These are phyloP conservation scores for Naganishia vishniacii DNA, from an alignment of 768 basidiomycete species.

Conservation along the genomic window DNA sequence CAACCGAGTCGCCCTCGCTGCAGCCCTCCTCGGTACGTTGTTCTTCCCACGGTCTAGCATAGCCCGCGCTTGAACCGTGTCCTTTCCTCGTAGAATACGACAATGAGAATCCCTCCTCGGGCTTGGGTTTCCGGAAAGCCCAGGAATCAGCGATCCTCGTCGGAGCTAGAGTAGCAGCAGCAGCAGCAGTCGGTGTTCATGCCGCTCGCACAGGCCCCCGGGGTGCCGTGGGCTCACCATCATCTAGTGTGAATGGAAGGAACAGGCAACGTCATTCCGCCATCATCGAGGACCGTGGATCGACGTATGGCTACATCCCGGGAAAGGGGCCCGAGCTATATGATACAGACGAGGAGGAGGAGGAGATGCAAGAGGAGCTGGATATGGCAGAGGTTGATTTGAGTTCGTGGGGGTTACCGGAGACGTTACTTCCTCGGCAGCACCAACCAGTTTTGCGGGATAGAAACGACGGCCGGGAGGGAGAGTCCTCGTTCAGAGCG, in stretches of 20 bases:
- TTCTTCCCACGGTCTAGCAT: not conserved
- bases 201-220: too few relatives aligned
- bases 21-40: not conserved
- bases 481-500: not conserved
- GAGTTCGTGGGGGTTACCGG: slow-evolving; percentile 24
- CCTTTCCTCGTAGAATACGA: slow-evolving; percentile 1
- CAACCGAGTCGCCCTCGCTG: not conserved
- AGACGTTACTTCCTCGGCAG: not conserved
- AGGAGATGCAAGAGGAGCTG: slow-evolving; percentile 6
- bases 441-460: too few relatives aligned
- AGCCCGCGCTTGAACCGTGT: not conserved
- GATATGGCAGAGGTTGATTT: slow-evolving; percentile 27
- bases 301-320: slow-evolving; percentile 15
- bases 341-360: not conserved
- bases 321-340: not conserved
- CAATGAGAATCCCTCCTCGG: slow-evolving; percentile 17
- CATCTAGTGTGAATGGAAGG: not conserved
- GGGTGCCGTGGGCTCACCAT: too few relatives aligned
- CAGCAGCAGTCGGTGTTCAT: not conserved
- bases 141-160: not conserved
- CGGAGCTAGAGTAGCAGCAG: not conserved
- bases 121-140: not conserved
- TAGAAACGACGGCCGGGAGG: too few relatives aligned
- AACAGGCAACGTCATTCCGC: not conserved
- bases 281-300: slow-evolving; percentile 12